phyloP scores from a whole-genome alignment of 352 stramenopile genomes.

The Phytophthora multivora region DNA sequence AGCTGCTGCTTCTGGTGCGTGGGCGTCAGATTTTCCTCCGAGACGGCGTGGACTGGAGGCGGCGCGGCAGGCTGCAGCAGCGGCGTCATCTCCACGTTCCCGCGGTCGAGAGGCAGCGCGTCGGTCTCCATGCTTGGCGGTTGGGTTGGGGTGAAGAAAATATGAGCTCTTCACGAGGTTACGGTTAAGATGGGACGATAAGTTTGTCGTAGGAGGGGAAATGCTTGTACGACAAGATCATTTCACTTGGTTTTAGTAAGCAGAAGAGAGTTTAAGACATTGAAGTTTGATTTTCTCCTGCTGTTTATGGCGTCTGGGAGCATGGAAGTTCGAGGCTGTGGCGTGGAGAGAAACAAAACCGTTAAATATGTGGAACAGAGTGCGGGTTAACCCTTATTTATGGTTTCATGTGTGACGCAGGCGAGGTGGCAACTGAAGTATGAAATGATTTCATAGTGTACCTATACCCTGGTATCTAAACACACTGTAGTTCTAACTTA shows the following conservation, averaged over 20 bases:
- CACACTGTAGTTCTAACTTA: too few relatives aligned
- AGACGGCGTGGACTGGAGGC: slow-evolving; percentile 38
- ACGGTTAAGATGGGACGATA: slow-evolving; percentile 7
- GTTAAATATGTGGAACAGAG: too few relatives aligned
- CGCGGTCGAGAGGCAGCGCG: slow-evolving; percentile 55
- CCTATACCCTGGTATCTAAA: too few relatives aligned
- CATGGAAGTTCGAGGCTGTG: neutral
- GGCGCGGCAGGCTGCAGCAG: slow-evolving; percentile 10
- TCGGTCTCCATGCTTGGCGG: slow-evolving; percentile 45
- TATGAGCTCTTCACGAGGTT: neutral
- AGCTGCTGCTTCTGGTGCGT: slow-evolving; percentile 32
- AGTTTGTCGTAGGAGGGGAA: neutral
- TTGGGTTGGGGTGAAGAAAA: too few relatives aligned
- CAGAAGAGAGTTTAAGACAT: neutral
- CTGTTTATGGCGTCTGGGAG: neutral
- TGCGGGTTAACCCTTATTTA: neutral
- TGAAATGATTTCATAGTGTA: too few relatives aligned
- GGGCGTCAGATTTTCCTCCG: slow-evolving; percentile 50
- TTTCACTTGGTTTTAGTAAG: slow-evolving; percentile 5
- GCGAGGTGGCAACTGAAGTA: neutral
- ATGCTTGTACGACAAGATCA: neutral
- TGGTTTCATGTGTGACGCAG: neutral
- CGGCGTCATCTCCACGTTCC: slow-evolving; percentile 49
- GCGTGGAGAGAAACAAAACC: neutral
- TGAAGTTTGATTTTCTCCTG: neutral